Percentiles rank a stretch among this genome's conserved stretches.
phyloP scores from a whole-genome alignment of 805 yeast genomes.

The Lipomyces chichibuensis region DNA sequence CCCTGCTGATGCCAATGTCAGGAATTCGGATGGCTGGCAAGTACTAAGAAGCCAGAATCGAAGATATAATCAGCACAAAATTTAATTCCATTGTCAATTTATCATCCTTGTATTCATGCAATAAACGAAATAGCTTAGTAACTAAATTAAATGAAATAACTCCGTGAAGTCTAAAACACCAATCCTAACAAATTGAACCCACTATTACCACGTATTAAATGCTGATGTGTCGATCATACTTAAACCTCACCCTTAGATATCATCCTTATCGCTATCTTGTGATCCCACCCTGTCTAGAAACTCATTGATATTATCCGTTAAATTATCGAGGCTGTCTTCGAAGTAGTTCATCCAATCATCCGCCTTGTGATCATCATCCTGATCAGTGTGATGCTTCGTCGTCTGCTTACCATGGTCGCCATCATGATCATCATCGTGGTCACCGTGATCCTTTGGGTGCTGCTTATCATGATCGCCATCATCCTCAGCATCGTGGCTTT shows the following conservation, averaged over 20 bases:
- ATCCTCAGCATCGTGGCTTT: neutral
- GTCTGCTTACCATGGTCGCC: neutral
- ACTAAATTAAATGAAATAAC: neutral
- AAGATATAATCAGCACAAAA: constrained; percentile 37
- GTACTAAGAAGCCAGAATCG: constrained; percentile 42
- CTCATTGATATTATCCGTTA: constrained; percentile 24
- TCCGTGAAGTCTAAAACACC: neutral
- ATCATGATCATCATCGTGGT: neutral
- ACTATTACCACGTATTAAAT: neutral
- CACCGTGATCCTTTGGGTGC: neutral
- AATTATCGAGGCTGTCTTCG: constrained; percentile 13
- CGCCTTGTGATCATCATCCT: constrained; percentile 4
- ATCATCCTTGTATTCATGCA: constrained; percentile 1
- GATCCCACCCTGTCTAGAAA: constrained; percentile 20
- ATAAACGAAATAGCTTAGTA: neutral
- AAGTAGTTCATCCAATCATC: constrained; percentile 15
- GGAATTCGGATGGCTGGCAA: constrained; percentile 71
- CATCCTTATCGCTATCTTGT: constrained; percentile 4
- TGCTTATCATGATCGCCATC: neutral
- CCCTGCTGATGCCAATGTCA: neutral
- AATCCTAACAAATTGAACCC: neutral
- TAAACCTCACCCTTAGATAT: neutral
- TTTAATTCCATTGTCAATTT: neutral
- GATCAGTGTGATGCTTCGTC: neutral
- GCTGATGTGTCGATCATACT: neutral